Base-by-base conservation (phyloP, 2,329 filamentous ascomycete species). In the Lecanicillium sp. region DNA sequence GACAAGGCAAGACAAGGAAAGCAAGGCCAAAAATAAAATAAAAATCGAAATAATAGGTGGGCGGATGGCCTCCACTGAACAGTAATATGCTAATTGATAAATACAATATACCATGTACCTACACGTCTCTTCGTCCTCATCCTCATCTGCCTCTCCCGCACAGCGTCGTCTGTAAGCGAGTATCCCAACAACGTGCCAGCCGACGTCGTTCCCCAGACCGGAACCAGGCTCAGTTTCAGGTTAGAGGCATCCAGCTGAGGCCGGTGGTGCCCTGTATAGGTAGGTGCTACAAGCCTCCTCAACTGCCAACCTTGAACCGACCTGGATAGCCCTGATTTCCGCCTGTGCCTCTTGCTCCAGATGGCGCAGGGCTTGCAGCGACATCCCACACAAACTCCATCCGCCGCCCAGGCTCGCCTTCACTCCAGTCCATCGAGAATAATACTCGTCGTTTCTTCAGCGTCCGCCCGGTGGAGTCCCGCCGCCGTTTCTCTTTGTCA, bases 371-470 rank as follows among this genome's bases (percentile, higher is more conserved):
- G 44, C 44, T 46, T 32, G 36, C 44, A 40, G 35, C 39, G 33
- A 33, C 23, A 39, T 21, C 42, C 21, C 26, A 26, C 19, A 23
- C 42, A 24, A 35, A 39, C 44, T 20, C 30, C 32, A 37, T 29
- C 24, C 43, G 27, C 24, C 19, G n/a, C 17, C 24, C 19, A 46
- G 30, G 33, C 19, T 45, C 43, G 24, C 24, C 43, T 38, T 30
- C 32, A 14, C 15, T 15, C 26, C 21, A 36, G 23, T 20, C 20
- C 35, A 30, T 9, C 5, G 21, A 40, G 17, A 40, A 46, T 46
- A 24, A 46, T 40, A 46, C 44, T 46, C 35, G 44, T 40, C 44
- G 44, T 46, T 46, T 46, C 44, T 39, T 11, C 15, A 12, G n/a
- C 4, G 27, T n/a, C 17, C 27, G 35, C 36, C 36, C 27, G 17